Conservation (phyloP, 371 early-diverging fungal species). For the Syncephalastrum racemosum region DNA sequence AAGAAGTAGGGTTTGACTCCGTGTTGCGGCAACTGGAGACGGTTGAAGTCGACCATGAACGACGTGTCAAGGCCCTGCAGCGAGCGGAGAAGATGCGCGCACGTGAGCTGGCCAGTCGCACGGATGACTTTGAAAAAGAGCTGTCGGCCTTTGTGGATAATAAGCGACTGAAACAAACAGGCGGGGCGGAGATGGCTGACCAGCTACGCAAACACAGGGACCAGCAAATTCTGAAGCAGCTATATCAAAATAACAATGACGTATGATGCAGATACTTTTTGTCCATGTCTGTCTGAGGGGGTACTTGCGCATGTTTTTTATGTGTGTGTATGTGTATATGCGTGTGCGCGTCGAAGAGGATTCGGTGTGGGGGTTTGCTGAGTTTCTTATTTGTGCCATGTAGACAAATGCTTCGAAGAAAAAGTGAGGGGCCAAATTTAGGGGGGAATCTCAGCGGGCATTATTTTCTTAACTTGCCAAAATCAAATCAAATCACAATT, state of each 20-base stretch:
- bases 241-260: conserved; percentile 16
- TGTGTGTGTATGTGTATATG: background rate
- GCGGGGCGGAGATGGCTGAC: conserved; percentile 44
- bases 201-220: conserved; percentile 34
- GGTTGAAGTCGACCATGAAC: conserved; percentile 66
- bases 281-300: too few relatives aligned
- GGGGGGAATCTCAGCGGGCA: too few relatives aligned
- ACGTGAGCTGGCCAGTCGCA: conserved; percentile 61
- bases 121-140: conserved; percentile 75
- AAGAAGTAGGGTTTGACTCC: too few relatives aligned
- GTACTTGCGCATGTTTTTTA: conserved; percentile 2
- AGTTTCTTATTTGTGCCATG: too few relatives aligned
- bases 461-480: too few relatives aligned
- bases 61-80: conserved; percentile 68
- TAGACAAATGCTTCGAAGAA: too few relatives aligned
- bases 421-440: too few relatives aligned
- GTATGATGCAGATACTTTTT: background rate
- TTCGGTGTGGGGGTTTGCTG: too few relatives aligned
- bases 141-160: conserved; percentile 63
- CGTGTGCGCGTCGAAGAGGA: too few relatives aligned
- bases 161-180: conserved; percentile 66
- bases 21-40: conserved; percentile 70
- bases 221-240: conserved; percentile 52
- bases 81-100: conserved; percentile 66
- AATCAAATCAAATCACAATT: too few relatives aligned